A percentile compares a stretch with the other conserved stretches of the same genome.
Evolutionary conservation across 2,329 filamentous ascomycete species (phyloP).

Genomic region (Alternaria consortialis): DNA sequence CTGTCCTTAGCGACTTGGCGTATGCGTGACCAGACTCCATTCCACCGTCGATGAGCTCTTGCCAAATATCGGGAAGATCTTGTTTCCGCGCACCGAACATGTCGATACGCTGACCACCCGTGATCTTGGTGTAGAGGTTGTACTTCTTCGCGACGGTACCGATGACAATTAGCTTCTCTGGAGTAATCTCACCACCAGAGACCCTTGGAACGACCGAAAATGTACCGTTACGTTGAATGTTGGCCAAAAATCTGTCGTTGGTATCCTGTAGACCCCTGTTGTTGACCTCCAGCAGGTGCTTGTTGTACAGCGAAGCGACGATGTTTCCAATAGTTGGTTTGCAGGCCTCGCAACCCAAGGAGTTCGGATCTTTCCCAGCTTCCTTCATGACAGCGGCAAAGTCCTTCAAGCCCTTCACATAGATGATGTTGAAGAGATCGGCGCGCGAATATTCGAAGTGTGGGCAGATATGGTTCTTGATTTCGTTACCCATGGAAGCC

Average conservation of each 20-base stretch:
- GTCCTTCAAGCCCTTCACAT: slow-evolving; percentile 77
- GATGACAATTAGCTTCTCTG: slow-evolving; percentile 84
- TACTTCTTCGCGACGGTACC: slow-evolving; percentile 87
- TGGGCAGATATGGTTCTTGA: slow-evolving; percentile 84
- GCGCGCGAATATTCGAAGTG: slow-evolving; percentile 86
- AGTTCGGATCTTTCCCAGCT: slow-evolving; percentile 74
- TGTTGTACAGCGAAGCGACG: slow-evolving; percentile 82
- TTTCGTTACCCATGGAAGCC: slow-evolving; percentile 83
- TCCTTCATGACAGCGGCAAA: slow-evolving; percentile 80
- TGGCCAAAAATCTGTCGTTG: slow-evolving; percentile 86
- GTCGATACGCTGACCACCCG: slow-evolving; percentile 89
- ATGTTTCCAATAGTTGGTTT: slow-evolving; percentile 85
- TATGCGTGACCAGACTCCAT: slow-evolving; percentile 94
- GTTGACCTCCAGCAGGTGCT: slow-evolving; percentile 77
- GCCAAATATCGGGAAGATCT: slow-evolving; percentile 84
- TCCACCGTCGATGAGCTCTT: slow-evolving; percentile 78
- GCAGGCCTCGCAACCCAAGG: slow-evolving; percentile 86
- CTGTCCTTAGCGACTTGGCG: slow-evolving; percentile 85
- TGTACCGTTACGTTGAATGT: slow-evolving; percentile 91
- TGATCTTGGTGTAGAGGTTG: slow-evolving; percentile 88
- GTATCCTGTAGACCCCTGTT: slow-evolving; percentile 84
- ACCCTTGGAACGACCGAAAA: slow-evolving; percentile 89
- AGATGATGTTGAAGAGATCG: slow-evolving; percentile 90
- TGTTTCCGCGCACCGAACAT: slow-evolving; percentile 92
- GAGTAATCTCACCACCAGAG: slow-evolving; percentile 84